Evolutionary conservation across 169 alveolate species (phyloP), one percentile per base, ranked within the genome.

Genomic region (Cryptosporidium ubiquitum): DNA sequence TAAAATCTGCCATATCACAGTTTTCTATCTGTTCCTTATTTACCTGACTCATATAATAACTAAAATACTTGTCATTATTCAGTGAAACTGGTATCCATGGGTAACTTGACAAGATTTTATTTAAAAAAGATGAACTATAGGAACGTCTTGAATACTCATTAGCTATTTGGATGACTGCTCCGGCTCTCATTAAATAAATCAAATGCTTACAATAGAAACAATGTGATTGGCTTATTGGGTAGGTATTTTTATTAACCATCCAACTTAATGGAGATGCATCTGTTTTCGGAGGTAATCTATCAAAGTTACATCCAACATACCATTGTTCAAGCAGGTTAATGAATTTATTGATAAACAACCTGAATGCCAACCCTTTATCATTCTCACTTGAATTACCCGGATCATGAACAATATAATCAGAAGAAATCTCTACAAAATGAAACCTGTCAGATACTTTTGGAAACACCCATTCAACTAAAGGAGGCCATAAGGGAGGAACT

Each of bases 401-500:
- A 35, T 51, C 55, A 1, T 57, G 37, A 6, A 73, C 70, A 40
- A 79, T 79, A 14, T 79, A 79, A 26, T 79, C 75, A 5, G 66
- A 42, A 20, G 89, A 79, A 6, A 79, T 26, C 16, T 79, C 89
- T 10, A 79, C 89, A 79, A 79, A 79, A 35, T 79, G 71, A 64
- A 79, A 79, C 26, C 89, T 58, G 47, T 79, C 89, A 44, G 70
- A 79, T 2, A 79, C 89, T 16, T 31, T 79, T 5, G 89, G 74
- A 79, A 79, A 79, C 6, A 79, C 89, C 89, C 89, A 79, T 26
- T 79, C 89, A 37, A 79, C 89, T 18, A 79, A 23, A 12, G 89
- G 89, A 44, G 89, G 89, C 89, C 89, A 79, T 64, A 79, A 40
- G 33, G 89, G 89, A 18, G 89, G 89, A 10, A 79, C 68, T 33